Percentiles rank a stretch among this genome's conserved stretches.
phyloP scores from a whole-genome alignment of 768 basidiomycete genomes.

The Albatrellus ellisii region DNA sequence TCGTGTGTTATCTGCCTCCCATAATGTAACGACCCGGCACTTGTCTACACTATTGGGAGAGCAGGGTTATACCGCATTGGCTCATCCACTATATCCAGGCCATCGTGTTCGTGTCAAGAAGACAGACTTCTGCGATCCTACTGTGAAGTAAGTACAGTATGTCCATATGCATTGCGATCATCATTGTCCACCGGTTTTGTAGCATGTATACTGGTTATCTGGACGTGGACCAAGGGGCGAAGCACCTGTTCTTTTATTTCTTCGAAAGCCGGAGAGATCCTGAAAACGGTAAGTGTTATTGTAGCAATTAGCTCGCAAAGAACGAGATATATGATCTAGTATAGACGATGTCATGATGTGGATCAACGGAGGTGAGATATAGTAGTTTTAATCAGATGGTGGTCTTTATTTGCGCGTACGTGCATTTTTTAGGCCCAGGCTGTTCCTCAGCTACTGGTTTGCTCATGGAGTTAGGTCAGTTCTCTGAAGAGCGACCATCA shows the following conservation, averaged over 20 bases:
- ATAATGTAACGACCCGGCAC: constrained; percentile 6
- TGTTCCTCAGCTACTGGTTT: constrained; percentile 40
- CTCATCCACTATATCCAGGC: constrained; percentile 36
- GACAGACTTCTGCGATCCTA: constrained; percentile 47
- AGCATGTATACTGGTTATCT: constrained; percentile 36
- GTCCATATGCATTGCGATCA: not conserved
- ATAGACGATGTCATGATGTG: constrained; percentile 57
- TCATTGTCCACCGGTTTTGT: not conserved
- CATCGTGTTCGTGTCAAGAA: constrained; percentile 49
- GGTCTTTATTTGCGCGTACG: not conserved
- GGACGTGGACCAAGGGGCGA: constrained; percentile 34
- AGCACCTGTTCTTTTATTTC: constrained; percentile 46
- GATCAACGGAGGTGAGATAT: constrained; percentile 26
- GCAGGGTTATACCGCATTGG: constrained; percentile 12
- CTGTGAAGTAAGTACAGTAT: constrained; percentile 32
- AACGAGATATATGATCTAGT: not conserved
- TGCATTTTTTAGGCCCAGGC: constrained; percentile 34
- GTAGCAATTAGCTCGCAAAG: not conserved
- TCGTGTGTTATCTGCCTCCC: not conserved
- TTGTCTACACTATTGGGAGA: constrained; percentile 18
- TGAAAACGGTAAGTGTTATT: constrained; percentile 19
- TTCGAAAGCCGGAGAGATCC: constrained; percentile 41
- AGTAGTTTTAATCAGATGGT: not conserved
- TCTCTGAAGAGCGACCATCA: not conserved
- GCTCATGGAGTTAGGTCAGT: constrained; percentile 42